A percentile compares a stretch with the other conserved stretches of the same genome.
Evolutionary conservation across 768 basidiomycete genomes (phyloP).

Genomic region (Boletus tomentosulus): DNA sequence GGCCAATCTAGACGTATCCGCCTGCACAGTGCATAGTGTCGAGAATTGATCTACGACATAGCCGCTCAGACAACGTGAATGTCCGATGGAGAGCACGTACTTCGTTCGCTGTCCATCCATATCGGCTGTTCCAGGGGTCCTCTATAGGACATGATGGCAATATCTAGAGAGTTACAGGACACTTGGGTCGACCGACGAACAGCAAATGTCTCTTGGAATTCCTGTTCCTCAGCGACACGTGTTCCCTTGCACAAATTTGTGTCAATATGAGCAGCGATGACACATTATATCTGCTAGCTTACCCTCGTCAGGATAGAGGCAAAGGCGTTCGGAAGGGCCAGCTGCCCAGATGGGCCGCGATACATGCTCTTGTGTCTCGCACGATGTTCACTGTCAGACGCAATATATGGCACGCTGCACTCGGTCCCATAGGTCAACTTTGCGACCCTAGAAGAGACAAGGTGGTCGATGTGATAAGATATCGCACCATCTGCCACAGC

Average conservation of each 20-base stretch:
- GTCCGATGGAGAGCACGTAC: slow-evolving; percentile 9
- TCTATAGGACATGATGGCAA: slow-evolving; percentile 30
- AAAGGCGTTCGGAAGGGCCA: slow-evolving; percentile 39
- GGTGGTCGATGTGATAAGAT: slow-evolving; percentile 42
- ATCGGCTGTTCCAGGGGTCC: slow-evolving; percentile 24
- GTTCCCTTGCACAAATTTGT: slow-evolving; percentile 34
- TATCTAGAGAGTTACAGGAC: slow-evolving; percentile 18
- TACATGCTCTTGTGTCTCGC: slow-evolving; percentile 31
- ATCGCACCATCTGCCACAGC: slow-evolving; percentile 53
- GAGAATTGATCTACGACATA: slow-evolving; percentile 28
- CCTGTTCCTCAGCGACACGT: slow-evolving; percentile 42
- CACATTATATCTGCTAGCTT: neutral
- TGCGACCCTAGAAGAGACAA: slow-evolving; percentile 45
- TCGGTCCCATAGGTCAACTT: slow-evolving; percentile 47
- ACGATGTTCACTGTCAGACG: slow-evolving; percentile 38
- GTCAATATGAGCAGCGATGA: neutral
- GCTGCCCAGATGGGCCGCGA: slow-evolving; percentile 35
- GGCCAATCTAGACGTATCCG: slow-evolving; percentile 31
- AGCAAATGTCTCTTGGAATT: slow-evolving; percentile 39
- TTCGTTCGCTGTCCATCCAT: slow-evolving; percentile 35
- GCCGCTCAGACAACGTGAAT: neutral
- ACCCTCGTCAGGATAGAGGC: slow-evolving; percentile 43
- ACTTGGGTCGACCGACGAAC: slow-evolving; percentile 24
- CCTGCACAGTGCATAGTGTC: slow-evolving; percentile 33
- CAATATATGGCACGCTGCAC: slow-evolving; percentile 35